Base-by-base conservation (phyloP, 768 basidiomycete genomes). In the Lanmaoa rubissima region DNA sequence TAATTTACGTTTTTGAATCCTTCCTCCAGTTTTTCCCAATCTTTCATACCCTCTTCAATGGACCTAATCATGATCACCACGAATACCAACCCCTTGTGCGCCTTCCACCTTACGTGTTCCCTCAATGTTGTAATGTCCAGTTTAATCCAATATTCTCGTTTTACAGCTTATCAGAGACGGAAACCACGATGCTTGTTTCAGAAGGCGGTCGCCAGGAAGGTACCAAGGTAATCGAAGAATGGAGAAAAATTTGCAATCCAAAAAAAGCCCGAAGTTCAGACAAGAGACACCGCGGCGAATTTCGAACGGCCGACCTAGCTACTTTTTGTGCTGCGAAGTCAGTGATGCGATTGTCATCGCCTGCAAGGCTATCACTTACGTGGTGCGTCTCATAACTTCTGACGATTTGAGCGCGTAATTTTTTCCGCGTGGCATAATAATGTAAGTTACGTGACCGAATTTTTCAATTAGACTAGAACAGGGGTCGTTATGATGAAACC, bases 261-360 rank as follows among this genome's bases (percentile, higher is more conserved):
- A 50, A 64, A 50, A 59, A 52, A 28, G 34, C 32, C 62, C 46
- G 51, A 57, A 59, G 52, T 55, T 51, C 19, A 43, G 36, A 24
- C 58, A 54, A 68, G 60, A 64, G 65, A 67, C 58, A 67, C 68
- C 66, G 68, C 66, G 66, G 68, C 54, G 65, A 69, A 41, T 35
- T 65, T 57, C 46, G 49, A 57, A 50, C 26, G 38, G 58, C 36
- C 47, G 24, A 26, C 58, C 47, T 14, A 48, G n/a, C 53, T 51
- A 32, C 46, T 35, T 51, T 55, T 48, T 57, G 53, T 24, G 14
- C 45, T 48, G 52, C 54, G 56, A 67, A 64, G 55, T 59, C 45
- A 38, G 40, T 17, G 47, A 53, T 31, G 41, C 55, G 60, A 68
- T 67, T 57, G 50, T 61, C 66, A 52, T 61, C 8, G 57, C 40